A percentile compares a stretch with the other conserved stretches of the same genome.
Conservation (phyloP, 2,329 filamentous ascomycete genomes). For the Sporothrix globosa region DNA sequence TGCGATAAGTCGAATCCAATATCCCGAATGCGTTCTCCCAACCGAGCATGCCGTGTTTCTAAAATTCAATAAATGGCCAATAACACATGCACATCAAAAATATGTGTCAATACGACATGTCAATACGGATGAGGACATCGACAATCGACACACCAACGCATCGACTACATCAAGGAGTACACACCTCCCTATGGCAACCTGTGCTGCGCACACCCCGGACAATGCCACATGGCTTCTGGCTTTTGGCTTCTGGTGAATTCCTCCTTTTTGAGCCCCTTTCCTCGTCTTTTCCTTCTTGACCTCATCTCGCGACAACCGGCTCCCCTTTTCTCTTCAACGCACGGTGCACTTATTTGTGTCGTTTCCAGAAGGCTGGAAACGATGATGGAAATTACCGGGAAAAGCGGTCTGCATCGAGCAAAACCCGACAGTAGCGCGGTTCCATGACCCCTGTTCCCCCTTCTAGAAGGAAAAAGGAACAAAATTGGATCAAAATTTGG, state of each 20-base stretch:
- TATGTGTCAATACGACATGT: neutral
- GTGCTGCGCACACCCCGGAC: neutral
- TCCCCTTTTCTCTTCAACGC: neutral
- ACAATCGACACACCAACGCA: neutral
- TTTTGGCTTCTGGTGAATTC: neutral
- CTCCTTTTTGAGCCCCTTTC: neutral
- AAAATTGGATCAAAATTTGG: neutral
- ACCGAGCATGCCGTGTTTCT: neutral
- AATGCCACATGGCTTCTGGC: conserved; percentile 15
- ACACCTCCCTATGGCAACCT: neutral
- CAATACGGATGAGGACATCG: too few relatives aligned
- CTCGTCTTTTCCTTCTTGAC: neutral
- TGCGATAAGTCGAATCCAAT: neutral
- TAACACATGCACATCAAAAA: neutral
- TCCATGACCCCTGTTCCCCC: neutral
- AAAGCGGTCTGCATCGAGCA: neutral
- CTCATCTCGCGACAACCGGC: conserved; percentile 10
- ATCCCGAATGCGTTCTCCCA: neutral
- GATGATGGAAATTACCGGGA: too few relatives aligned
- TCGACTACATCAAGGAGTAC: neutral
- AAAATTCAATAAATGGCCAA: neutral
- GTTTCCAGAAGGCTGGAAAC: neutral
- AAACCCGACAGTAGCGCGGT: neutral
- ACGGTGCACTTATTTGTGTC: neutral
- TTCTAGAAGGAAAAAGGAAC: conserved; percentile 15